These are phyloP conservation scores for Stephania yunnanensis DNA, from an alignment of 164 flowering plant genomes.

Conservation along the genomic window DNA sequence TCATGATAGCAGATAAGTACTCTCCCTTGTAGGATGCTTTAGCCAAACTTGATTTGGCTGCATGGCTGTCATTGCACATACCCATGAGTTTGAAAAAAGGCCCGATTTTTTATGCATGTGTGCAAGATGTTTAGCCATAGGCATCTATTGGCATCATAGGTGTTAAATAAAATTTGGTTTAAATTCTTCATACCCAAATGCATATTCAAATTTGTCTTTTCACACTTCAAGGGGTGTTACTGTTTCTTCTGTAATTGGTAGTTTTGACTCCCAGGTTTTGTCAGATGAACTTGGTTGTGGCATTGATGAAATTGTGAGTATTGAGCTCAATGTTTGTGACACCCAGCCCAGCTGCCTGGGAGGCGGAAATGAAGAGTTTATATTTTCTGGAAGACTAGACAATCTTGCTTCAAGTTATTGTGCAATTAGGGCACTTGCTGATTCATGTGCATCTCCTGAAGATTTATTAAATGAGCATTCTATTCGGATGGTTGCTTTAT, in stretches of 20 bases:
- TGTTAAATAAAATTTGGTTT: not conserved
- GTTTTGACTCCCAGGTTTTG: constrained; percentile 38
- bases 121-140: not conserved
- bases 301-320: constrained; percentile 55
- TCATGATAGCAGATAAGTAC: not conserved
- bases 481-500: constrained; percentile 84
- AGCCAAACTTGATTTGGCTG: not conserved
- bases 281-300: constrained; percentile 66
- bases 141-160: not conserved
- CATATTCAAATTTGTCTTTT: not conserved
- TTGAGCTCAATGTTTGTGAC: constrained; percentile 86
- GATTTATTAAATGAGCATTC: constrained; percentile 68
- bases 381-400: constrained; percentile 92
- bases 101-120: not conserved
- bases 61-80: no score
- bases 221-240: not conserved
- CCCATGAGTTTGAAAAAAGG: no score
- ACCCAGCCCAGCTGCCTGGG: constrained; percentile 97
- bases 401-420: constrained; percentile 92
- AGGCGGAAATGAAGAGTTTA: constrained; percentile 86
- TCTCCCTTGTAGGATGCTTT: not conserved
- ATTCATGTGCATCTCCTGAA: constrained; percentile 50
- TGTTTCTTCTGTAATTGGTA: constrained; percentile 6
- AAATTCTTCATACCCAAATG: not conserved
- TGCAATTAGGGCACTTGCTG: constrained; percentile 85